phyloP scores from a whole-genome alignment of 2,329 filamentous ascomycete species.

The Nothopassalora personata region DNA sequence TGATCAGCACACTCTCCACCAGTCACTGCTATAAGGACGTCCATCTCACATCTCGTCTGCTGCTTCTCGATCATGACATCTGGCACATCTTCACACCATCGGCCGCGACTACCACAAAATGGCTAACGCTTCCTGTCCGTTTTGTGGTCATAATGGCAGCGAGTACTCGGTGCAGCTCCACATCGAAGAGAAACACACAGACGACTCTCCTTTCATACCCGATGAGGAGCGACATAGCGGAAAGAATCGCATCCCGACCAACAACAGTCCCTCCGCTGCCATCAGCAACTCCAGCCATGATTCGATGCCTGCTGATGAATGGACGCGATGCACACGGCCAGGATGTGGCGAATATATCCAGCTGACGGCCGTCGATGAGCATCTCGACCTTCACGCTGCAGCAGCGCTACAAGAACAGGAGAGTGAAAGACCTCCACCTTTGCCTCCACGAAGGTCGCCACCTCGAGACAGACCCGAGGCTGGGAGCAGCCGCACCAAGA shows the following conservation, averaged over 20 bases:
- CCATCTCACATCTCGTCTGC: background rate
- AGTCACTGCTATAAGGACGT: background rate
- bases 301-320: constrained; percentile 20
- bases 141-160: constrained; percentile 27
- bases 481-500: background rate
- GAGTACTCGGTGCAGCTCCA: constrained; percentile 28
- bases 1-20: background rate
- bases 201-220: constrained; percentile 24
- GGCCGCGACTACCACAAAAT: constrained; percentile 13
- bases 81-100: background rate
- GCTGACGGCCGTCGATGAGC: constrained; percentile 41
- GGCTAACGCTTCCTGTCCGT: constrained; percentile 25
- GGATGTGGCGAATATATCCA: constrained; percentile 42
- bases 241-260: background rate
- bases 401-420: constrained; percentile 35
- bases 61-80: background rate
- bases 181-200: constrained; percentile 31
- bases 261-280: background rate
- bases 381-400: constrained; percentile 40
- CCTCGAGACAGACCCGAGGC: background rate
- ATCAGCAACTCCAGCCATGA: constrained; percentile 1
- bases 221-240: background rate
- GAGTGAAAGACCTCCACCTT: constrained; percentile 25
- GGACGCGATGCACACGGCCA: constrained; percentile 38
- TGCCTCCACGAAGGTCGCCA: constrained; percentile 15